Evolutionary conservation across 805 yeast species (phyloP), one percentile per base, ranked within the genome.

Genomic region (Candida montana): DNA sequence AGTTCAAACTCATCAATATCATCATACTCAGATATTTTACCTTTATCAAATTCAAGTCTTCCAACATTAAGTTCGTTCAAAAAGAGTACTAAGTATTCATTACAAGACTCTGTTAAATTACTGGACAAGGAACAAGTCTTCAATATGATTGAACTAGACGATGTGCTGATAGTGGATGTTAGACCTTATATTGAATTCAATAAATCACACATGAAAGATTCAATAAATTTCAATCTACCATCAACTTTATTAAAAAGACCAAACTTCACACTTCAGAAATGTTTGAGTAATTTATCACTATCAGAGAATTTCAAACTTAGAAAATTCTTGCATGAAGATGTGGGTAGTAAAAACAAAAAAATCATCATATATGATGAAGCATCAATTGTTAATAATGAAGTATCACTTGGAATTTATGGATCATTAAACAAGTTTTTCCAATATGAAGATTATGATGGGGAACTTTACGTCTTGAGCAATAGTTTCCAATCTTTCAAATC

Each of bases 211-310:
- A 61, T 91, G 11, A 54, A 52, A 4, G 67, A 73, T 32, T 75
- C 97, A 1, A 67, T 86, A 34, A 87, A 87, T 57, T 72, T 91
- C 29, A 86, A 95, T 59, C 64, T 90, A 12, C 97, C 98, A 2
- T 83, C 95, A n/a, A 90, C 97, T 0, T 67, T 90, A 32, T 65
- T 90, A 48, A 84, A 81, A 57, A 73, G 98, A 49, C 67, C 79
- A 26, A 82, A 81, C 40, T 90, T 85, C 53, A 78, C 79, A 3
- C 65, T 90, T 42, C 65, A 64, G 35, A 71, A 79, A 54, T 79
- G 87, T 50, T 63, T 83, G 19, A 76, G 74, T 38, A 79, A 85
- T 24, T 61, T 83, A 37, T 77, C 86, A 0, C 51, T 62, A 5
- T 64, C 65, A 41, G 89, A 81, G 43, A 73, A 70, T 47, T 39